These are phyloP conservation scores for Colletotrichum phormii DNA, from an alignment of 2,329 filamentous ascomycete genomes.

Conservation along the genomic window DNA sequence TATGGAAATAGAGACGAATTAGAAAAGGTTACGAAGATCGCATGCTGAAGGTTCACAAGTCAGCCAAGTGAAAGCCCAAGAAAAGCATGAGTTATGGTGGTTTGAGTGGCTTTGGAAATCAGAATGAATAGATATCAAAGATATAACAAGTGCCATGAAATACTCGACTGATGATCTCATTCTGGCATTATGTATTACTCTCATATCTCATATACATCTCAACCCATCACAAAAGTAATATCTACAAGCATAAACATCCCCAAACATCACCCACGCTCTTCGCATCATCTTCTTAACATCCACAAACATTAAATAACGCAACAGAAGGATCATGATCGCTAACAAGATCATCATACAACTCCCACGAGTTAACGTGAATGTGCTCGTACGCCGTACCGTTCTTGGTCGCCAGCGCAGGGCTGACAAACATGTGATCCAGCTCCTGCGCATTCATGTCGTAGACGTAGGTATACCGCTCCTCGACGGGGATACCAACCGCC, in stretches of 20 bases:
- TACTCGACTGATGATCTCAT: too few relatives aligned
- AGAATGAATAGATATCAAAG: too few relatives aligned
- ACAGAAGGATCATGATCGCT: conserved; percentile 79
- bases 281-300: conserved; percentile 38
- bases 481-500: conserved; percentile 59
- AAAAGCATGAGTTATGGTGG: too few relatives aligned
- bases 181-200: not conserved
- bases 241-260: not conserved
- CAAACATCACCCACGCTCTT: too few relatives aligned
- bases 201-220: not conserved
- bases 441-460: conserved; percentile 78
- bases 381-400: conserved; percentile 67
- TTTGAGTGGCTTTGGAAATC: too few relatives aligned
- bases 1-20: too few relatives aligned
- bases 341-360: conserved; percentile 63
- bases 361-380: conserved; percentile 79
- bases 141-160: too few relatives aligned
- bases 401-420: conserved; percentile 58
- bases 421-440: conserved; percentile 78
- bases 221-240: not conserved
- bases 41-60: too few relatives aligned
- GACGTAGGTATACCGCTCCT: conserved; percentile 77
- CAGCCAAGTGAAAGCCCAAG: too few relatives aligned
- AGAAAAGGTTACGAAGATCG: too few relatives aligned
- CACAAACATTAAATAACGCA: conserved; percentile 71